Evolutionary conservation across 1,284 basidiomycete genomes (phyloP), one percentile per base, ranked within the genome.

Genomic region (Sanghuangporus weigelae): DNA sequence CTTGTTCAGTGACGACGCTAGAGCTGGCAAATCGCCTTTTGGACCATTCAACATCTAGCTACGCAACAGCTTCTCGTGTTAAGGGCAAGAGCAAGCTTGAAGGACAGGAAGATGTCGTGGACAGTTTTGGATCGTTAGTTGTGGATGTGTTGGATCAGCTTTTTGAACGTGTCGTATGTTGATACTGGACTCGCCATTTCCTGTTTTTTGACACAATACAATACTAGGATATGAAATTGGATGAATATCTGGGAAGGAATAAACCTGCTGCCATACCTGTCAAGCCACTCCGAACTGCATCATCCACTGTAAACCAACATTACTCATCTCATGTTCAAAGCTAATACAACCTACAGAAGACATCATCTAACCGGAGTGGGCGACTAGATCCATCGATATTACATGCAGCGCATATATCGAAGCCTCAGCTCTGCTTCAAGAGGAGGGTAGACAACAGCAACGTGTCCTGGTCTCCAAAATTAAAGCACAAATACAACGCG

Each of bases 101-200:
- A 66, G 83, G 79, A 62, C 83, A 89, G 69, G 93, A 95, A 67
- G 90, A 95, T 75, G 80, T 96, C 1, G 76, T 88, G 23, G 94
- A 96, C 72, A 84, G 84, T 67, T 97, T 95, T 73, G 83, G 88
- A 66, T 79, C 83, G n/a, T 72, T 84, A 38, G 82, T 96, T 0
- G 89, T 93, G 16, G 93, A 96, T 72, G 78, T 86, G 0, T 84
- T 97, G 76, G 96, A 98, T 73, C 81, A 84, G 44, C 73, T 98
- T 62, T 76, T 97, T 62, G 96, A 98, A 74, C 82, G 85, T 62
- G 90, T 94, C 4, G 93, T 91, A 69, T 73, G 86, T 48, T n/a
- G 62, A 53, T 23, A 50, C 40, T 36, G 7, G 40, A 1, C 10
- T 26, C 23, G 11, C 31, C 36, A 53, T 53, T 16, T 31, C 5